phyloP scores from a whole-genome alignment of 805 yeast species.

The Yamadazyma sp. region DNA sequence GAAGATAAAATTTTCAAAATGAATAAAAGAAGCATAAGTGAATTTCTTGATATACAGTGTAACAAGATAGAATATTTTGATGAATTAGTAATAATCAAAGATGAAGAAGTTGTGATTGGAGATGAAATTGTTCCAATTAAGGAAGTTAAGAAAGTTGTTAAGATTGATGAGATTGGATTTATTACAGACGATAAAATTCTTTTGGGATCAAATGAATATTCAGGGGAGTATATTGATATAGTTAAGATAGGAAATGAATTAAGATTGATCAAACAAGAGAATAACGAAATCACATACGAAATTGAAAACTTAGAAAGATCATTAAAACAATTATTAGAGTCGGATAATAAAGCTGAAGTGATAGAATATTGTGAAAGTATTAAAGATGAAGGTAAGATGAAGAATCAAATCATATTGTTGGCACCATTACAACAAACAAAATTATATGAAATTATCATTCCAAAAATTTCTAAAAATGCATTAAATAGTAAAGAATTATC shows the following conservation, averaged over 20 bases:
- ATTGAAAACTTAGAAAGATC: not conserved
- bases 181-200: slow-evolving; percentile 2
- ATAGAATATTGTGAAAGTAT: slow-evolving; percentile 15
- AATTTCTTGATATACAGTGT: not conserved
- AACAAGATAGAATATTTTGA: not conserved
- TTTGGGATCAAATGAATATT: not conserved
- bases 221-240: slow-evolving; percentile 1
- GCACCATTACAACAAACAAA: slow-evolving; percentile 22
- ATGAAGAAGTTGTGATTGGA: slow-evolving; percentile 2
- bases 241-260: slow-evolving; percentile 1
- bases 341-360: not conserved
- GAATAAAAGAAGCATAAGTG: slow-evolving; percentile 3
- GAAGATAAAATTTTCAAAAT: slow-evolving; percentile 3
- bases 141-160: slow-evolving; percentile 2
- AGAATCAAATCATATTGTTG: slow-evolving; percentile 35
- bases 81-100: slow-evolving; percentile 1
- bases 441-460: slow-evolving; percentile 27
- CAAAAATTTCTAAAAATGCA: slow-evolving; percentile 26
- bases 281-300: not conserved
- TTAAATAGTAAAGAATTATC: slow-evolving; percentile 26
- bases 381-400: slow-evolving; percentile 29
- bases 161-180: slow-evolving; percentile 5
- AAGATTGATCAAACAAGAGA: not conserved
- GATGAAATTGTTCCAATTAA: slow-evolving; percentile 1
- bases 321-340: not conserved